Conservation (phyloP, 257 asterid genomes). For the Fraxinus anomala region DNA sequence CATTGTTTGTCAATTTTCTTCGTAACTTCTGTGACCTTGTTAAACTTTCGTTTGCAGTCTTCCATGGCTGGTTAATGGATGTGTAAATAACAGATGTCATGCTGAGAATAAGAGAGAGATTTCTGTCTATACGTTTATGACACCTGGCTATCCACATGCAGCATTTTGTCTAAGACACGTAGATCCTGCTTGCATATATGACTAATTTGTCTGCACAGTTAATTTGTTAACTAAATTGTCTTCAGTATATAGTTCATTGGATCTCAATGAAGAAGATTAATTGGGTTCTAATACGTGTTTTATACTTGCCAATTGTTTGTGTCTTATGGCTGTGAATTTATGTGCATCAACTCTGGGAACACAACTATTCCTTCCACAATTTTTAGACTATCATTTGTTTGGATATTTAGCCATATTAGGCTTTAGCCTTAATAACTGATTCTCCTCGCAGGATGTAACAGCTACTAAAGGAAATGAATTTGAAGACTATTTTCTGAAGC, state of each 20-base stretch:
- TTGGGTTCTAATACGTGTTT: not conserved
- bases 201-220: not conserved
- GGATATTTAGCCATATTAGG: not conserved
- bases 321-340: not conserved
- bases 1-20: not conserved
- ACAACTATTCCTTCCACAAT: not conserved
- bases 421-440: slow-evolving; percentile 8
- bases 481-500: slow-evolving; percentile 87
- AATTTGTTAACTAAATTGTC: slow-evolving; percentile 6
- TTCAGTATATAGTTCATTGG: not conserved
- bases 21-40: not conserved
- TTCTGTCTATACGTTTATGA: not conserved
- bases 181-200: not conserved
- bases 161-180: not conserved
- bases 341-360: not conserved
- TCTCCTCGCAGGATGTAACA: slow-evolving; percentile 71
- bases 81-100: not conserved
- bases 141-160: slow-evolving; percentile 1
- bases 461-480: slow-evolving; percentile 92
- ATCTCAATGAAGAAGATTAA: not conserved
- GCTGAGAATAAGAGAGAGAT: not conserved
- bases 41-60: not conserved
- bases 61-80: not conserved
- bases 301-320: not conserved
- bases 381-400: not conserved